A percentile compares a stretch with the other conserved stretches of the same genome.
phyloP scores from a whole-genome alignment of 352 stramenopile species.

The Phytophthora sojae region DNA sequence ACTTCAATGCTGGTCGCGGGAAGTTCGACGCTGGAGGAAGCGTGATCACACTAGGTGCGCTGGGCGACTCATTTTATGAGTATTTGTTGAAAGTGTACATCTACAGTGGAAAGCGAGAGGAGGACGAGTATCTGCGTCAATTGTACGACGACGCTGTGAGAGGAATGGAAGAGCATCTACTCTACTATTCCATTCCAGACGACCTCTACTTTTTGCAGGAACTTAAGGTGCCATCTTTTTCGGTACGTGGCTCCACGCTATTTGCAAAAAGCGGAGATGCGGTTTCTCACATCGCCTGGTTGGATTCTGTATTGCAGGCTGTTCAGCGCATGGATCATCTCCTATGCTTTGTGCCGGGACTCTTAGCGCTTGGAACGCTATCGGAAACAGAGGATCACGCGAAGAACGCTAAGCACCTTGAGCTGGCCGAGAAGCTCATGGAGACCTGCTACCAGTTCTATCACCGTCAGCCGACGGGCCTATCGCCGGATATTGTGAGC shows the following conservation, averaged over 20 bases:
- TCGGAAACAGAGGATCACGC: conserved; percentile 58
- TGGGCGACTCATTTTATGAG: conserved; percentile 98
- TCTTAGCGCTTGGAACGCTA: conserved; percentile 94
- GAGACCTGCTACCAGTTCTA: conserved; percentile 97
- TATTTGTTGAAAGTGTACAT: conserved; percentile 98
- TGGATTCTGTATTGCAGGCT: conserved; percentile 23
- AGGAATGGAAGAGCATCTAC: conserved; percentile 92
- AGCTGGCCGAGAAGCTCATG: conserved; percentile 90
- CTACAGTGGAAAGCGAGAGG: conserved; percentile 88
- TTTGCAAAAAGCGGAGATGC: neutral
- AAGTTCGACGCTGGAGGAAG: conserved; percentile 35
- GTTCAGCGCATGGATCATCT: conserved; percentile 95
- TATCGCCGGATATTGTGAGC: conserved; percentile 94
- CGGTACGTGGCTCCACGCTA: conserved; percentile 25
- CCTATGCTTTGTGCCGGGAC: conserved; percentile 95
- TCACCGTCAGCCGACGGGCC: conserved; percentile 88
- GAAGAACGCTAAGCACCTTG: conserved; percentile 87
- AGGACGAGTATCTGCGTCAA: conserved; percentile 76
- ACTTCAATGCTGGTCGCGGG: conserved; percentile 59
- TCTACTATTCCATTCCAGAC: conserved; percentile 73
- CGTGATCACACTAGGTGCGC: conserved; percentile 86
- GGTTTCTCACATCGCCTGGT: conserved; percentile 1
- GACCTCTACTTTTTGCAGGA: conserved; percentile 80
- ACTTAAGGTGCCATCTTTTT: conserved; percentile 58
- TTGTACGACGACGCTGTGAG: conserved; percentile 95